Evolutionary conservation across 345 rosid species (phyloP), one percentile per base, ranked within the genome.

Genomic region (Murraya paniculata): DNA sequence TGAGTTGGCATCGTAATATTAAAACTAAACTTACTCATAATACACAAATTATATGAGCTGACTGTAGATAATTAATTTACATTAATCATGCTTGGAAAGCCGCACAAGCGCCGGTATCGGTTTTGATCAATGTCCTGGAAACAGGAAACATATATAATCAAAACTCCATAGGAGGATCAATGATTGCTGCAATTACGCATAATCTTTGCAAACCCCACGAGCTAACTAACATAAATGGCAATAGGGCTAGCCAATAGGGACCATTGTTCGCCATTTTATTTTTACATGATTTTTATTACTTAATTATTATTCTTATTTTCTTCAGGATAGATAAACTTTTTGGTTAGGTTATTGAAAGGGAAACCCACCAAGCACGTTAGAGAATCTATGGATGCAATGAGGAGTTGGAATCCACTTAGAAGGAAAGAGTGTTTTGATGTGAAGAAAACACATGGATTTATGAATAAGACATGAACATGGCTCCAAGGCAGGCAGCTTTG

Each of bases 351-450:
- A 62, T 21, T 82, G 89, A 87, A 79, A 89, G 88, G 82, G 91
- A 89, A 88, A 84, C 84, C 87, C 91, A 89, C 91, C 81, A 82
- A 57, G 64, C 39, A 41, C 16, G 74, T 33, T 36, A 68, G 72
- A 56, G 89, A 82, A 86, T 81, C 75, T 59, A 53, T 10, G 31
- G 87, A 89, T 85, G 86, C 88, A 85, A 82, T 76, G 91, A 85
- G 91, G 95, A 91, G 93, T 86, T 91, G 93, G 93, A 91, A 88
- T 87, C 91, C 93, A 88, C 57, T 53, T 18, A 53, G 19, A 65
- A 21, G 9, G 70, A 35, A 24, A 35, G 14, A 30, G 64, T 66
- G 81, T 82, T 53, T 85, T 85, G 81, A 82, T 82, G 83, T 74
- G 87, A 78, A 77, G 74, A 78, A 80, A 80, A 82, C 81, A 71